Base-by-base conservation (phyloP, 2,329 filamentous ascomycete species). In the Botrytis fragariae region DNA sequence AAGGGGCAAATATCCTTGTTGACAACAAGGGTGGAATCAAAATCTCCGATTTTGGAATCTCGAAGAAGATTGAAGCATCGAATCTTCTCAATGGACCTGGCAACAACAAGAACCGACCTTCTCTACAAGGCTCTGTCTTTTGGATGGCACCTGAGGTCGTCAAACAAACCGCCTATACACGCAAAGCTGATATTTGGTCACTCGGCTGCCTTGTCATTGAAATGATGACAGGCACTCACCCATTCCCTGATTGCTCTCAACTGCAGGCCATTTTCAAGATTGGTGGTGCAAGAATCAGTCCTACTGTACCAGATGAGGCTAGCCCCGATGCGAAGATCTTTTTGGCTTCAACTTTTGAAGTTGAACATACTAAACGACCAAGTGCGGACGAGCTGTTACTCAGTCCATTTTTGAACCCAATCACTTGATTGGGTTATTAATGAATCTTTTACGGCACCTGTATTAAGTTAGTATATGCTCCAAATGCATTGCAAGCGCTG, bases 101-200 rank as follows among this genome's bases (percentile, higher is more conserved):
- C 80, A 91, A 90, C 83, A 90, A 88, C 82, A 91, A 90, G 81
- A 87, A 92, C 79, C 86, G 90, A 8, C 90, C 90, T 4, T 98
- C 95, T 1, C 88, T 99, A 5, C 96, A 99, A 82, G 96, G 96
- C 22, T 98, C 94, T 39, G 96, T 99, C 70, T 99, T 98, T 85
- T 99, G 96, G 96, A 99, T 99, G 96, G 96, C 96, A 0, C 96
- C 96, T 14, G 96, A 99, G 84, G 96, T 99, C 32, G 96, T 99
- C 75, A 96, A 96, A 80, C 96, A 98, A 84, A 98, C 95, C 4
- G 95, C 94, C 9, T 98, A 99, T 84, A 98, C 95, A 8, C 94
- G 95, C 84, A 98, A 98, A 85, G 96, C 96, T 22, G 96, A 99
- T 80, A 99, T 99, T 78, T 99, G 96, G 96, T 97, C 94, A 63